phyloP scores from a whole-genome alignment of 768 basidiomycete genomes.

The Trametes villosa region DNA sequence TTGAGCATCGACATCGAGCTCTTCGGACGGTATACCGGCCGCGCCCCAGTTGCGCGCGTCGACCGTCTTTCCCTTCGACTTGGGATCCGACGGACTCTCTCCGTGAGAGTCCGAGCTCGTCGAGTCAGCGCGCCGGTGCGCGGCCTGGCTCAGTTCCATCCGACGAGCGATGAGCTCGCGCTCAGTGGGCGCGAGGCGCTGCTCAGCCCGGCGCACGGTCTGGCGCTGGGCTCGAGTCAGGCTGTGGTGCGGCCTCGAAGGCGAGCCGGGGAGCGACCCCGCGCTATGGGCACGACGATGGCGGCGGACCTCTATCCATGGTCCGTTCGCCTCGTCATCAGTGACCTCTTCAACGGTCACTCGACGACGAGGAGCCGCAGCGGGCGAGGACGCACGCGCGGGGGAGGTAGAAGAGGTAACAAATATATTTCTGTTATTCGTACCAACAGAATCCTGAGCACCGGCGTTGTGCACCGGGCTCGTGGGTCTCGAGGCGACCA shows the following conservation, averaged over 20 bases:
- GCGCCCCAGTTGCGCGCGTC: constrained; percentile 28
- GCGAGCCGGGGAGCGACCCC: not conserved
- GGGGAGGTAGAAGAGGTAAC: not conserved
- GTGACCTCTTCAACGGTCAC: constrained; percentile 2
- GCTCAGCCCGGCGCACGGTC: not conserved
- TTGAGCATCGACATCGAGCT: constrained; percentile 20
- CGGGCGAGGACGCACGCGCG: not conserved
- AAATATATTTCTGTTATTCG: not conserved
- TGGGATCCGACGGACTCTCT: constrained; percentile 10
- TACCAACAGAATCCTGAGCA: not conserved
- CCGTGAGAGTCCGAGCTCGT: constrained; percentile 2
- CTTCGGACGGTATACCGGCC: constrained; percentile 1
- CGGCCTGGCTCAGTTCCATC: not conserved
- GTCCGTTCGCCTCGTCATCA: not conserved
- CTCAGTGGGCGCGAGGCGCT: not conserved
- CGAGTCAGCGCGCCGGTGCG: not conserved
- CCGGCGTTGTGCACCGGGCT: not conserved
- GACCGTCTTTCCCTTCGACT: constrained; percentile 21
- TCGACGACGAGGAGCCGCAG: not conserved
- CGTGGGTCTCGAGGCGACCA: constrained; percentile 5
- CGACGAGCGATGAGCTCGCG: not conserved
- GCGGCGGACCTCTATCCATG: not conserved
- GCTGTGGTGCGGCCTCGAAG: not conserved
- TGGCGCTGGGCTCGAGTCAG: not conserved
- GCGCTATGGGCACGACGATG: not conserved